Evolutionary conservation across 163 green algal genomes (phyloP), one percentile per base, ranked within the genome.

Genomic region (Smithsoniella earleae): DNA sequence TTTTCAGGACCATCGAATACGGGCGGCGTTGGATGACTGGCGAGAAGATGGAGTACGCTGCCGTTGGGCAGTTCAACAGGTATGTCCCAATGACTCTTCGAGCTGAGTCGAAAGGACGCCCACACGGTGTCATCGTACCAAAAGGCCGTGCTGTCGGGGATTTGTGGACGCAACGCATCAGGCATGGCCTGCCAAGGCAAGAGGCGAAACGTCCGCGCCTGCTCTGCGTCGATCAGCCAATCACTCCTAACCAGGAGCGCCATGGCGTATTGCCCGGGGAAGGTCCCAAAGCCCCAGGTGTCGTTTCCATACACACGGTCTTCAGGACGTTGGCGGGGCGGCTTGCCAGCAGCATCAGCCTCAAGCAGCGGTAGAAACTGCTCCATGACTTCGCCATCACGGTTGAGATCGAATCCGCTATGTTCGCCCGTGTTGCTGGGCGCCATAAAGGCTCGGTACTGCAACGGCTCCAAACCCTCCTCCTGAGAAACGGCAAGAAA

Each of bases 241-340:
- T n/a, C n/a, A n/a, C n/a, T n/a, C 20, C 49, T 36, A 4, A 18
- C 43, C 2, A 79, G 65, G 36, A 79, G 46, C 44, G 73, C 66
- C 75, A 79, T 79, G 44, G 66, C 75, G 38, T 79, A 79, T 37
- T 79, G 75, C 18, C 75, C 75, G n/a, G n/a, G n/a, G n/a, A n/a
- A n/a, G n/a, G n/a, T n/a, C n/a, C n/a, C n/a, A n/a, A n/a, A n/a
- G n/a, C n/a, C n/a, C n/a, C n/a, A n/a, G n/a, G n/a, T n/a, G n/a
- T n/a, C n/a, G n/a, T n/a, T n/a, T n/a, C n/a, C n/a, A n/a, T n/a
- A n/a, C n/a, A n/a, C n/a, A n/a, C n/a, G n/a, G n/a, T n/a, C n/a
- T n/a, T n/a, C n/a, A n/a, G n/a, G n/a, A n/a, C n/a, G n/a, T n/a
- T n/a, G n/a, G n/a, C n/a, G n/a, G n/a, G n/a, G n/a, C n/a, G n/a